Conservation (phyloP, 768 basidiomycete genomes). For the Hypholoma fasciculare region DNA sequence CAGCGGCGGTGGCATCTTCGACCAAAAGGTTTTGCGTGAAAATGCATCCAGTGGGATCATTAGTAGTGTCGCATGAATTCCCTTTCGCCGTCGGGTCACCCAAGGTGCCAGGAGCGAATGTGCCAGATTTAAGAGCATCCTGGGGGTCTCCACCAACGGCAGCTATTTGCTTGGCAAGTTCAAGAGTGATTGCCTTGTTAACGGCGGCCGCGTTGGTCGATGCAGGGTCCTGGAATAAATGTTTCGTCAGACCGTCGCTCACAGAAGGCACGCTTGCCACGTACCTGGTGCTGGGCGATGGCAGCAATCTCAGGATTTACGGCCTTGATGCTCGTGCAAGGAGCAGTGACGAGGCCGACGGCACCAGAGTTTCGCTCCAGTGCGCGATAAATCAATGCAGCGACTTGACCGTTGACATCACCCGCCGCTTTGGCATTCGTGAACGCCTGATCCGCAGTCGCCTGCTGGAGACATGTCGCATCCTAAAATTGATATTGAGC, state of each 20-base stretch:
- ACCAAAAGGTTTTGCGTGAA: conserved; percentile 62
- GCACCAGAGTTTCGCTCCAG: conserved; percentile 64
- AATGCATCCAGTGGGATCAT: conserved; percentile 62
- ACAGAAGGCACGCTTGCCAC: neutral
- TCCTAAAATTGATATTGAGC: conserved; percentile 33
- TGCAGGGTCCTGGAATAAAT: conserved; percentile 51
- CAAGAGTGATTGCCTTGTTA: conserved; percentile 66
- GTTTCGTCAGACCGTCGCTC: neutral
- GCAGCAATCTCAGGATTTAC: conserved; percentile 68
- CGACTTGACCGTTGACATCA: conserved; percentile 54
- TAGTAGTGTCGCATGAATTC: conserved; percentile 52
- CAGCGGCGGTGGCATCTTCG: conserved; percentile 52
- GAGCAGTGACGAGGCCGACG: conserved; percentile 44
- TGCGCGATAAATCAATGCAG: conserved; percentile 62
- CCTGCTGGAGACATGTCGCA: conserved; percentile 63
- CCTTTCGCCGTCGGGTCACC: conserved; percentile 55
- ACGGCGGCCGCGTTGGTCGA: conserved; percentile 52
- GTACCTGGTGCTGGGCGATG: conserved; percentile 58
- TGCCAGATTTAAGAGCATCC: conserved; percentile 58
- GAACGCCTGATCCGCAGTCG: conserved; percentile 68
- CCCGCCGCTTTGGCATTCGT: conserved; percentile 68
- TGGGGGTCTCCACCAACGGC: conserved; percentile 62
- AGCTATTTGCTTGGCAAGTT: conserved; percentile 64
- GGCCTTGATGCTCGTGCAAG: conserved; percentile 56
- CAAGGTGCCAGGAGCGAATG: conserved; percentile 57